Evolutionary conservation across 2,329 filamentous ascomycete genomes (phyloP).

Genomic region (Trichoderma sp.): DNA sequence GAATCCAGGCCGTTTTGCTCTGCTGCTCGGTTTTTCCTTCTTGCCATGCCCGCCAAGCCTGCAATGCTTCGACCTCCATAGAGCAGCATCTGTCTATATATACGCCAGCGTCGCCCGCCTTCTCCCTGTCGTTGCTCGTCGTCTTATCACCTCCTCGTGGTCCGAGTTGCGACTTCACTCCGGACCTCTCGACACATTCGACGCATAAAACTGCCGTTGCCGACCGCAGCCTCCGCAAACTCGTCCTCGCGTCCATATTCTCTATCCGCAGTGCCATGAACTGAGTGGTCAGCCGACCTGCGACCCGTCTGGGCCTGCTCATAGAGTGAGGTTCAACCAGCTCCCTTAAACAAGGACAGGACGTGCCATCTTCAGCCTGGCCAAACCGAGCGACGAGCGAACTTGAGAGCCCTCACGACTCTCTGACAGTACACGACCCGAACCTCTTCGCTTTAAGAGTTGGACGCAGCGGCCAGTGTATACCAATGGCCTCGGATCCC

Average conservation of each 20-base stretch:
- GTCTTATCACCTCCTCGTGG: neutral
- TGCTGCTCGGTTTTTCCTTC: neutral
- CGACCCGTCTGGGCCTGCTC: conserved; percentile 44
- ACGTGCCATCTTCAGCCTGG: conserved; percentile 18
- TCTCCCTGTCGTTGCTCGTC: neutral
- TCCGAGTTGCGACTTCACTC: conserved; percentile 1
- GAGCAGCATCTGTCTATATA: conserved; percentile 2
- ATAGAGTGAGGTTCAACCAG: conserved; percentile 37
- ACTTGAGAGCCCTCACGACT: conserved; percentile 2
- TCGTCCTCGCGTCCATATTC: neutral
- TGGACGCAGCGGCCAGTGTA: conserved; percentile 33
- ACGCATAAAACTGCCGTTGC: neutral
- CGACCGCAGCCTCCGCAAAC: neutral
- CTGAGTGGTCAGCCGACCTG: conserved; percentile 39
- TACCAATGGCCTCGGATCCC: conserved; percentile 57
- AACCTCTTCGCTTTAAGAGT: neutral
- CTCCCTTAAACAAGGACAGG: conserved; percentile 2
- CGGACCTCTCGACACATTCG: neutral
- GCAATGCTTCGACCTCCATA: conserved; percentile 26
- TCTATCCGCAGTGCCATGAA: conserved; percentile 41
- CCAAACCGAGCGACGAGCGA: conserved; percentile 24
- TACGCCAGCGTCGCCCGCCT: conserved; percentile 5
- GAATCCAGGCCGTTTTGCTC: neutral
- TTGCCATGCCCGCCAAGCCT: neutral
- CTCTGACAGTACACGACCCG: neutral